phyloP scores from a whole-genome alignment of 2,329 filamentous ascomycete genomes.

The Aspergillus pseudoglaucus region DNA sequence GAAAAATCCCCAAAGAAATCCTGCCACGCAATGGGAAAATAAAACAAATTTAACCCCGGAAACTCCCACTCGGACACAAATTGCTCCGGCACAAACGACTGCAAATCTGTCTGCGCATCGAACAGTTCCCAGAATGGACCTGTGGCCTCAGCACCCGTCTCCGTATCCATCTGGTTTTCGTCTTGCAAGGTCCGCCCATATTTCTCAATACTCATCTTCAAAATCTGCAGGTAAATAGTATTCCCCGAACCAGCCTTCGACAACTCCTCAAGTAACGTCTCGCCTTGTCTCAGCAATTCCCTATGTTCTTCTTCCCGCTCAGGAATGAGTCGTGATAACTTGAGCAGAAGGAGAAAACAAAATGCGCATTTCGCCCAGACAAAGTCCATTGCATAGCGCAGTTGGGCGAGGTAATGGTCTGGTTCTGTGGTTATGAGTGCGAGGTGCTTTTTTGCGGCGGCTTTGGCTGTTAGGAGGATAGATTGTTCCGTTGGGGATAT shows the following conservation, averaged over 20 bases:
- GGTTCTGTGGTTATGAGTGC: slow-evolving; percentile 43
- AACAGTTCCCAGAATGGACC: slow-evolving; percentile 30
- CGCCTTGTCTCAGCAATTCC: slow-evolving; percentile 39
- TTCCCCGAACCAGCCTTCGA: slow-evolving; percentile 24
- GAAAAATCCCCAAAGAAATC: slow-evolving; percentile 43
- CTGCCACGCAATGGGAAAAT: slow-evolving; percentile 44
- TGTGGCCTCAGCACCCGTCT: slow-evolving; percentile 10
- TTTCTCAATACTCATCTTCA: slow-evolving; percentile 46
- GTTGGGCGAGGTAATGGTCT: slow-evolving; percentile 44
- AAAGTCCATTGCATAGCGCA: slow-evolving; percentile 52
- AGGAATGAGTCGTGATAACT: slow-evolving; percentile 45
- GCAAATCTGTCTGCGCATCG: slow-evolving; percentile 42
- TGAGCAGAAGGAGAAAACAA: slow-evolving; percentile 50
- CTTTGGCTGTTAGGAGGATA: slow-evolving; percentile 47
- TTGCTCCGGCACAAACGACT: slow-evolving; percentile 49
- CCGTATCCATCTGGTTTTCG: slow-evolving; percentile 15
- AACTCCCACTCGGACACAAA: slow-evolving; percentile 56
- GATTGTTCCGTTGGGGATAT: slow-evolving; percentile 46
- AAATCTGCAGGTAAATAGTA: slow-evolving; percentile 46
- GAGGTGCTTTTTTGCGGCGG: slow-evolving; percentile 46
- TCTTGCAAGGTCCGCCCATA: slow-evolving; percentile 42
- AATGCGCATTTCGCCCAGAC: slow-evolving; percentile 55
- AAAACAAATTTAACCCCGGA: slow-evolving; percentile 48
- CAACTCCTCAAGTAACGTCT: slow-evolving; percentile 39
- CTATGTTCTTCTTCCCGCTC: slow-evolving; percentile 35